These are phyloP conservation scores for Kodamaea jinghongensis DNA, from an alignment of 805 yeast genomes.

Conservation along the genomic window DNA sequence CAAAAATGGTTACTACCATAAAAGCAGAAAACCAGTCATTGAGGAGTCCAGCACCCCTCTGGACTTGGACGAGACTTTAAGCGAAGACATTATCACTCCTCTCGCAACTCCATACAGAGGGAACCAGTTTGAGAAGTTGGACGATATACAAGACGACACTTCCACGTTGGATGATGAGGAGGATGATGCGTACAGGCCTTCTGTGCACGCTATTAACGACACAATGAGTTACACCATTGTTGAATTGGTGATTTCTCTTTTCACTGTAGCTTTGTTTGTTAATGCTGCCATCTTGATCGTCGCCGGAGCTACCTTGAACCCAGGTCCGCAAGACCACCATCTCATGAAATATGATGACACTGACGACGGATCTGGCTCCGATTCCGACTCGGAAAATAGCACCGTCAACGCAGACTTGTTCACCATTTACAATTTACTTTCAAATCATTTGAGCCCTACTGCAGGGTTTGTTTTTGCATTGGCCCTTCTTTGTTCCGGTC, in stretches of 20 bases:
- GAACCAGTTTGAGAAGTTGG: slow-evolving; percentile 9
- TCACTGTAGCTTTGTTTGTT: slow-evolving; percentile 89
- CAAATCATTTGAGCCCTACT: slow-evolving; percentile 69
- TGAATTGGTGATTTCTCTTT: slow-evolving; percentile 76
- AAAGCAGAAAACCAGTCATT: not conserved
- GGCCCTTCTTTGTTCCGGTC: slow-evolving; percentile 88
- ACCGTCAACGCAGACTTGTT: slow-evolving; percentile 65
- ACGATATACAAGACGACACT: slow-evolving; percentile 8
- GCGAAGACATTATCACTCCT: slow-evolving; percentile 8
- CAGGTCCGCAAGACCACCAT: slow-evolving; percentile 8
- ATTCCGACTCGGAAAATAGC: slow-evolving; percentile 38
- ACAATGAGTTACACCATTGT: slow-evolving; percentile 78
- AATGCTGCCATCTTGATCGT: slow-evolving; percentile 87
- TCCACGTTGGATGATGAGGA: slow-evolving; percentile 20
- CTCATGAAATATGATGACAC: slow-evolving; percentile 16
- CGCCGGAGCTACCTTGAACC: slow-evolving; percentile 81
- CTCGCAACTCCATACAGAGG: slow-evolving; percentile 10
- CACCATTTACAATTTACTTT: slow-evolving; percentile 71
- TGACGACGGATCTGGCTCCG: slow-evolving; percentile 15
- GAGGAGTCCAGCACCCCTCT: not conserved
- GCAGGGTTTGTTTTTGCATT: slow-evolving; percentile 89
- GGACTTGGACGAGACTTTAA: slow-evolving; percentile 1
- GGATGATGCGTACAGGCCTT: slow-evolving; percentile 58
- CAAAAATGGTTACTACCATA: slow-evolving; percentile 54
- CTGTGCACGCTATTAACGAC: slow-evolving; percentile 74